These are phyloP conservation scores for Fusarium denticulatum DNA, from an alignment of 2,329 filamentous ascomycete genomes.

Conservation along the genomic window DNA sequence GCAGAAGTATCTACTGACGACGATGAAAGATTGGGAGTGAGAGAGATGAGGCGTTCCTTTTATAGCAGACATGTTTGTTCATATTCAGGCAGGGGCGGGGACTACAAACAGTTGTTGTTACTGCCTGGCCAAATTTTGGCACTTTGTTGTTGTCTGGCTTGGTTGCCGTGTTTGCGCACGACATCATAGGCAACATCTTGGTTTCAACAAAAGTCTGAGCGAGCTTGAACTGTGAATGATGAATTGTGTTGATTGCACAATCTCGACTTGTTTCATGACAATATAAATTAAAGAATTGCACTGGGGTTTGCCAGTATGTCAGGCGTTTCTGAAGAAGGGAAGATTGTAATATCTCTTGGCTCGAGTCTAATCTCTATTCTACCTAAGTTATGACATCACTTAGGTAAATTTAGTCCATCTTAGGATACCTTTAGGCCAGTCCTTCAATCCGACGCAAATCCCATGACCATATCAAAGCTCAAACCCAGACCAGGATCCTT, in stretches of 20 bases:
- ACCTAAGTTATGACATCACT: too few relatives aligned
- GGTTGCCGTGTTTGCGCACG: background rate
- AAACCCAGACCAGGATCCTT: rapidly evolving
- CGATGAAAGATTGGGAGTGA: too few relatives aligned
- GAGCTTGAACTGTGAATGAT: background rate
- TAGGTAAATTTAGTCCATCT: rapidly evolving
- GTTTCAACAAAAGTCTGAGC: background rate
- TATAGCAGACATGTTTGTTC: background rate
- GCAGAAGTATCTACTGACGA: too few relatives aligned
- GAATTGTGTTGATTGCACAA: rapidly evolving
- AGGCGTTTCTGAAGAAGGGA: rapidly evolving
- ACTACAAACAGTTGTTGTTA: too few relatives aligned
- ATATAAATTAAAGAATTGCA: rapidly evolving
- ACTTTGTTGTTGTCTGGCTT: background rate
- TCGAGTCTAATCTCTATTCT: background rate
- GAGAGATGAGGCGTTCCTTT: too few relatives aligned
- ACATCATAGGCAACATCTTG: too few relatives aligned
- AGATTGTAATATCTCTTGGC: background rate
- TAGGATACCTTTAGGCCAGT: rapidly evolving
- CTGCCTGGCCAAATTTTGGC: too few relatives aligned
- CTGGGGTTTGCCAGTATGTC: rapidly evolving
- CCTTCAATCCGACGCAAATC: background rate
- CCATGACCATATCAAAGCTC: background rate
- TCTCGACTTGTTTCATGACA: rapidly evolving
- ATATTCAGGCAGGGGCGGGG: background rate